Conservation (phyloP, 306 rosid genomes). For the Pachyrhizus erosus region DNA sequence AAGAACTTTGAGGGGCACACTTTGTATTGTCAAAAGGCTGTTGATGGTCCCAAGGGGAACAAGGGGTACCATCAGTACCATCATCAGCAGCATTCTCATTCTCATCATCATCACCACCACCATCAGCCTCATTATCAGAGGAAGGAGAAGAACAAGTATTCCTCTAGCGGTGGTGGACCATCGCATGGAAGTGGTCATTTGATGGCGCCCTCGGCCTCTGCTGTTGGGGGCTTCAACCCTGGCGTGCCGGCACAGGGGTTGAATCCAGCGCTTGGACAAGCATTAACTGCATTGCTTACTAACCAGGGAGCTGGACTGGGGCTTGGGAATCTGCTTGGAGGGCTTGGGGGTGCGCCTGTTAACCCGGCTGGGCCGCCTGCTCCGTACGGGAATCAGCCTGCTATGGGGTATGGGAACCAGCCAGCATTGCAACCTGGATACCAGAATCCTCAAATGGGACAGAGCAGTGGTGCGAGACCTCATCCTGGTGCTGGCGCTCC, state of each 20-base stretch:
- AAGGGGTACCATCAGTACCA: constrained; percentile 58
- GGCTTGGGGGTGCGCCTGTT: constrained; percentile 58
- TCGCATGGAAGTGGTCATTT: constrained; percentile 48
- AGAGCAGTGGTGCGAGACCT: constrained; percentile 64
- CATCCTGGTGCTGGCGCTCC: constrained; percentile 76
- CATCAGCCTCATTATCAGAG: constrained; percentile 59
- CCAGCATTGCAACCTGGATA: constrained; percentile 66
- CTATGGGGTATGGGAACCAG: constrained; percentile 65
- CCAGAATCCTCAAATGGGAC: constrained; percentile 80
- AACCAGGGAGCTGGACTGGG: constrained; percentile 76
- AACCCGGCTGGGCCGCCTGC: constrained; percentile 62
- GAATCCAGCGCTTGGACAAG: constrained; percentile 73
- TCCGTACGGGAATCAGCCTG: constrained; percentile 60
- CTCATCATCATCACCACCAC: constrained; percentile 50
- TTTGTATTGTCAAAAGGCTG: constrained; percentile 69
- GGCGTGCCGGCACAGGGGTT: constrained; percentile 55
- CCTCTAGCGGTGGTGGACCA: constrained; percentile 54
- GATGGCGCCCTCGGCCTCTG: constrained; percentile 71
- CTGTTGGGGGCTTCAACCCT: constrained; percentile 62
- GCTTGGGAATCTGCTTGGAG: constrained; percentile 72
- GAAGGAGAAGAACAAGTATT: constrained; percentile 66
- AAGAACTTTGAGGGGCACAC: constrained; percentile 65
- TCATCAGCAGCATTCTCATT: constrained; percentile 44
- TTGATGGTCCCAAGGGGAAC: constrained; percentile 68
- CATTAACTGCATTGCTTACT: constrained; percentile 63